Conservation (phyloP, 1,284 basidiomycete genomes). For the Ustilago curta region DNA sequence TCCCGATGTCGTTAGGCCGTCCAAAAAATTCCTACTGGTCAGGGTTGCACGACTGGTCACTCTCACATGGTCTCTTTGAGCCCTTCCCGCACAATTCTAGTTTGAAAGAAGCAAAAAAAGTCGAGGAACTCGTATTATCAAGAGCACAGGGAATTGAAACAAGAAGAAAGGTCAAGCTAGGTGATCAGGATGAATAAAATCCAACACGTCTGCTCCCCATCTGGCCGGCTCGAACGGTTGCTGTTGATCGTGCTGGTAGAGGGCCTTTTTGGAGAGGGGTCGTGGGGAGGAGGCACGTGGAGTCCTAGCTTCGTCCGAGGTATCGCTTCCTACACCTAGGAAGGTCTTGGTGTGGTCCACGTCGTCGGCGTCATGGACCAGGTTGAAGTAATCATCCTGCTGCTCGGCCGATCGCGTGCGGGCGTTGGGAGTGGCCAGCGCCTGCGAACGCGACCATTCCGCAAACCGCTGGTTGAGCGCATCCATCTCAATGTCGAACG, state of each 20-base stretch:
- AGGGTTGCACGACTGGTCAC: too few species aligned
- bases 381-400: constrained; percentile 45
- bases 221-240: constrained; percentile 4
- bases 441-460: constrained; percentile 31
- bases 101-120: not conserved
- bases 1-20: too few species aligned
- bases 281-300: constrained; percentile 43
- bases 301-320: constrained; percentile 47
- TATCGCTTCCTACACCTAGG: constrained; percentile 27
- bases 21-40: too few species aligned
- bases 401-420: not conserved
- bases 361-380: constrained; percentile 31
- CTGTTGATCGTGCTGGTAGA: constrained; percentile 16
- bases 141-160: not conserved
- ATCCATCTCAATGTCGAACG: constrained; percentile 47
- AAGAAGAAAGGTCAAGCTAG: constrained; percentile 11
- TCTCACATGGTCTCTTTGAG: too few species aligned
- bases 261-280: constrained; percentile 20
- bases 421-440: constrained; percentile 4
- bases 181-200: constrained; percentile 52
- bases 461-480: constrained; percentile 44
- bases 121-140: constrained; percentile 4
- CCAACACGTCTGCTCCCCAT: constrained; percentile 24
- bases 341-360: constrained; percentile 10
- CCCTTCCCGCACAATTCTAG: too few species aligned